Evolutionary conservation across 768 basidiomycete species (phyloP), one percentile per base, ranked within the genome.

Genomic region (Boletellus sp.): DNA sequence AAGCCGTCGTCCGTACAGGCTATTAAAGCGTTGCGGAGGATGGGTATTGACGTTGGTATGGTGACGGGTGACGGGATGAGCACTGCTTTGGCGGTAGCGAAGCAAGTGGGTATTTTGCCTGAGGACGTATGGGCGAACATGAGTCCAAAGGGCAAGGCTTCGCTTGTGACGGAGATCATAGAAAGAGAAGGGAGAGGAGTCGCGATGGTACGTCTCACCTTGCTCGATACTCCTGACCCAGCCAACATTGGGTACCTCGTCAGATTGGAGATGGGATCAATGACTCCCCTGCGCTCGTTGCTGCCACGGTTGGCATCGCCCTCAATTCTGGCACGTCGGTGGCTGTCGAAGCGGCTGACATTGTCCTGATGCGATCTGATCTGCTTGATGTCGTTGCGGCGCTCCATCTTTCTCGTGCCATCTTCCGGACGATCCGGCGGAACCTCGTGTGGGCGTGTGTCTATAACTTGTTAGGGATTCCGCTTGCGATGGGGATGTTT

Each of bases 211-310:
- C 50, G 79, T 71, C 24, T 37, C 26, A 4, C 19, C 42, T 47
- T 31, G 15, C 50, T 41, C 35, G 15, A 26, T 28, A n/a, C 1
- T 39, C 4, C 11, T 45, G 38, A 15, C 6, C 37, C 43, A n/a
- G n/a, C n/a, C n/a, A 13, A 46, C 11, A 15, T 39, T 9, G 36
- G 19, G 17, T 8, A 4, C 42, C 23, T 2, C 24, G 3, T 47
- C 54, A 94, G 93, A 93, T 99, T 35, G 96, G 96, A 20, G 96
- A 99, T 68, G 96, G 96, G 31, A 96, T 98, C 73, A 98, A 99
- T 67, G 96, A 99, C 66, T 97, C 95, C 3, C 95, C 94, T 2
- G 96, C 95, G 12, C 84, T 99, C 2, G 94, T 94, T 15, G 94
- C 92, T 4, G 91, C 95, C 1, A 91, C 93, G 1, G 90, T 99